Base-by-base conservation (phyloP, 2,329 filamentous ascomycete genomes). In the Colletotrichum trifolii region DNA sequence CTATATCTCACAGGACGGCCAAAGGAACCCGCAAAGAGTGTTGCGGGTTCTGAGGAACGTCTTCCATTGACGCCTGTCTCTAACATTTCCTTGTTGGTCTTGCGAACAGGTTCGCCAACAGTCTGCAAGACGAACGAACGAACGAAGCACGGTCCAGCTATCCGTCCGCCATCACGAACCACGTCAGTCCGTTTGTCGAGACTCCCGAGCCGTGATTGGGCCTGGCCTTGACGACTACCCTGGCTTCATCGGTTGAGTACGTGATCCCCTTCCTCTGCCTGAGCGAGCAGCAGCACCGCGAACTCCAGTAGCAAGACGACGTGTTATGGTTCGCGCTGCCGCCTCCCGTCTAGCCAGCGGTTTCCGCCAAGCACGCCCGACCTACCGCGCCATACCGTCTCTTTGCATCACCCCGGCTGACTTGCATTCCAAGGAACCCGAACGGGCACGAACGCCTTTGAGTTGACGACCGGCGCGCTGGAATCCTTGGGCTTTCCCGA, bases 21-120 rank as follows among this genome's bases (percentile, higher is more conserved):
- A 54, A 60, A 63, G 45, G 56, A 58, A 64, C 15, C 45, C 54
- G 25, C 25, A 54, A 52, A 52, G 42, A 56, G 64, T 48, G 36
- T 42, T 52, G 36, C 66, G 64, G 38, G 40, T 53, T 50, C 50
- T 54, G 62, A 38, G 64, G 47, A 35, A 53, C 67, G 39, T 34
- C 45, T 36, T 54, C 36, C 60, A 17, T 60, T 38, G 43, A 52
- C 39, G 49, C 39, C 48, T 68, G 66, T 68, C 56, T 67, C 64
- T 68, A 64, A 68, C 54, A 35, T 13, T 25, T 49, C 52, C 45
- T 48, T 42, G 38, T 66, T 48, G 33, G 48, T 54, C 58, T 42
- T 67, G 50, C 67, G 67, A 68, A 68, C 67, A 66, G 61, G 61
- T 67, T 60, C 67, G 53, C 57, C 50, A 33, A 42, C 59, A 4